Base-by-base conservation (phyloP, 2,329 filamentous ascomycete species). In the Chrysosporium keratinophilum region DNA sequence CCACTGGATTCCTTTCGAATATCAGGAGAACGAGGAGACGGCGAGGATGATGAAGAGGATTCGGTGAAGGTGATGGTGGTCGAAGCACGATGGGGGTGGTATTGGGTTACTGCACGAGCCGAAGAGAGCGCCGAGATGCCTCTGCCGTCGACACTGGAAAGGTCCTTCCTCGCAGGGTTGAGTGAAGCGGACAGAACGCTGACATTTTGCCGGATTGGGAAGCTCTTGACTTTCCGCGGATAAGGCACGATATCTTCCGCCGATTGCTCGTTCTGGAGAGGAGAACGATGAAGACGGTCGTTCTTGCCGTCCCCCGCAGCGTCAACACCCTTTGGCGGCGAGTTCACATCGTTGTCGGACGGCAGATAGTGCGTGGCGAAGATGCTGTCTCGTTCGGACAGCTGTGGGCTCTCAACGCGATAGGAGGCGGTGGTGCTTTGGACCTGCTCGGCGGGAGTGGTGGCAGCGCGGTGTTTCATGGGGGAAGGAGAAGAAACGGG, bases 321-420 rank as follows among this genome's bases (percentile, higher is more conserved):
- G 31, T 54, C 48, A 39, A 60, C 65, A 64, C 66, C 64, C 57
- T 68, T 61, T 20, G 62, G 58, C 42, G 60, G 59, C 50, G 63
- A 58, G 34, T 62, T 69, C 59, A 65, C 57, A 57, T 64, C 64
- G 60, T 65, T 58, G 50, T 63, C 75, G 52, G 75, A 73, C 56
- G 73, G 71, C 1, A 77, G 67, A 65, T 82, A 83, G 59, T 79
- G 78, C 34, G 79, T 82, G 50, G 80, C 79, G 62, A 82, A 82
- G 64, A 83, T 82, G 66, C 76, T 80, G 65, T 83, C 80, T 61
- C 80, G 70, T 66, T 83, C 80, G 23, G 78, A 79, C 58, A 82
- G 70, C 67, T 78, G 78, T 46, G 78, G 78, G 31, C 64, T 65
- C 47, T 70, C 62, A 14, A 60, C 53, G 41, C 56, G 58, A 56